Evolutionary conservation across 2,329 filamentous ascomycete species (phyloP).

Genomic region (Talaromyces rugulosus): DNA sequence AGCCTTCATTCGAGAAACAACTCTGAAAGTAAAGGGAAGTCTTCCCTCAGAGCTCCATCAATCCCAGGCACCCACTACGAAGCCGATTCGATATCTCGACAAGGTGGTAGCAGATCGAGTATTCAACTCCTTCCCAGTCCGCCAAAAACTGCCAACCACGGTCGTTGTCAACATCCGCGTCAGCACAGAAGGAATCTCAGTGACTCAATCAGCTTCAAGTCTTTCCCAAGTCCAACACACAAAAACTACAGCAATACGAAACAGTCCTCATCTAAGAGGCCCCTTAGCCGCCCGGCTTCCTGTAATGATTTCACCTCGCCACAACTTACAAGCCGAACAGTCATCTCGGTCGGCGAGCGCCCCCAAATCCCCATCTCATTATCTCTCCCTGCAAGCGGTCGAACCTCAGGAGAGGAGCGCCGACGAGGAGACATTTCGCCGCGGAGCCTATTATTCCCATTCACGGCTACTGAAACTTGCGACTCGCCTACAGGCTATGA

Average conservation of each 20-base stretch:
- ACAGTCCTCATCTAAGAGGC: neutral
- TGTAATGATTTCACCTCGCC: conserved; percentile 4
- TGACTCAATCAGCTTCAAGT: conserved; percentile 1
- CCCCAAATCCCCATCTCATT: neutral
- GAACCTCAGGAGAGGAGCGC: conserved; percentile 1
- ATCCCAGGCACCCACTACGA: neutral
- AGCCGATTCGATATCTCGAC: neutral
- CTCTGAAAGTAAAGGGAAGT: neutral
- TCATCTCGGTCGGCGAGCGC: conserved; percentile 9
- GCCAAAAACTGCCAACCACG: neutral
- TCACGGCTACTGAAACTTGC: neutral
- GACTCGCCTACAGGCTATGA: neutral
- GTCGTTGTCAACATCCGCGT: neutral
- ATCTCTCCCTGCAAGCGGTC: conserved; percentile 6
- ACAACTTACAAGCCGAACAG: conserved; percentile 2
- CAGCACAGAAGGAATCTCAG: neutral
- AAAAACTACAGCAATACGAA: neutral
- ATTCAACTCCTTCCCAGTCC: neutral
- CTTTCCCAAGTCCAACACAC: neutral
- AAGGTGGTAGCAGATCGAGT: neutral
- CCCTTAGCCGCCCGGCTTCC: neutral
- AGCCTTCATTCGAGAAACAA: neutral
- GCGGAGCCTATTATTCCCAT: neutral
- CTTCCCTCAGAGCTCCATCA: neutral
- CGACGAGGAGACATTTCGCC: neutral